Conservation (phyloP, 441 rosid species). For the Bocquillonia castaneifolia region DNA sequence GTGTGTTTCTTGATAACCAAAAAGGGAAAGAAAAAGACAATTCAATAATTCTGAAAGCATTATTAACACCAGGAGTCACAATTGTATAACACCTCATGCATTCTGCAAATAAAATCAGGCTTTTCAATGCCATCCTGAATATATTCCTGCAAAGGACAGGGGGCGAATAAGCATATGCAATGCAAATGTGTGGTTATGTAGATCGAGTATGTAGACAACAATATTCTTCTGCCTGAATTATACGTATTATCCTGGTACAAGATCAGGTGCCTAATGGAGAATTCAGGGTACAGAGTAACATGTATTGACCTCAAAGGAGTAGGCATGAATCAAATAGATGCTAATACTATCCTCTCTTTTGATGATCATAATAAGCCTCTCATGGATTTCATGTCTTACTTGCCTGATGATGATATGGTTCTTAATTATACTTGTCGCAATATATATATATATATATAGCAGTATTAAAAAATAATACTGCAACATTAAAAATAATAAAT, state of each 20-base stretch:
- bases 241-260: constrained; percentile 96
- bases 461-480: too few species aligned
- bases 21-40: too few species aligned
- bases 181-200: neutral
- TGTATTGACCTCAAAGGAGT: constrained; percentile 74
- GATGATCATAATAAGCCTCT: constrained; percentile 81
- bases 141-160: constrained; percentile 61
- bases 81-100: too few species aligned
- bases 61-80: too few species aligned
- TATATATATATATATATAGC: too few species aligned
- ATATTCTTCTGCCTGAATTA: neutral
- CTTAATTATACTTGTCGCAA: too few species aligned
- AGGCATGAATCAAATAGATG: constrained; percentile 53
- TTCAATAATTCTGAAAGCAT: too few species aligned
- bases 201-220: neutral
- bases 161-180: constrained; percentile 7
- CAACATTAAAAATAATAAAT: too few species aligned
- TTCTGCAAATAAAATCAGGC: too few species aligned
- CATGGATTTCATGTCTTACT: constrained; percentile 50
- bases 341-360: constrained; percentile 47
- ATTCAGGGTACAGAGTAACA: constrained; percentile 62
- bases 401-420: constrained; percentile 55
- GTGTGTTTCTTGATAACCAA: too few species aligned
- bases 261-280: constrained; percentile 67
- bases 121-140: constrained; percentile 99